Evolutionary conservation across 1,284 basidiomycete species (phyloP), one percentile per base, ranked within the genome.

Genomic region (Trichosporon coremiiforme): DNA sequence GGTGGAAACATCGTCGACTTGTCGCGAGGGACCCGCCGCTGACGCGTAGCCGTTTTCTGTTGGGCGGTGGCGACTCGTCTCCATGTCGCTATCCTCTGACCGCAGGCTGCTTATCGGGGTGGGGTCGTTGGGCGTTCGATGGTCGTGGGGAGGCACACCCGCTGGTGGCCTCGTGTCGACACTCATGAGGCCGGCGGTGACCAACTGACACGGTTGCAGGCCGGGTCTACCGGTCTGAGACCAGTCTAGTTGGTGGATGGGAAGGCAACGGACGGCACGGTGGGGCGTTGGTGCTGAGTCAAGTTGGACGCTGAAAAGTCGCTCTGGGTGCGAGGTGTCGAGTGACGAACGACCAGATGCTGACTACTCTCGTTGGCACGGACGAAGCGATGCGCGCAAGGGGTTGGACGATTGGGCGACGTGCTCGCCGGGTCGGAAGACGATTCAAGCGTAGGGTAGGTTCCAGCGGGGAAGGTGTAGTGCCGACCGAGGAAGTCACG

Each of bases 121-220:
- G 57, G 57, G 31, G 29, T 62, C 57, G 29, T 60, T 31, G 1
- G 55, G 55, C 4, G 55, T 13, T 31, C 55, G 55, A 17, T 60
- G 55, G 55, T 60, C 55, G 5, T 33, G 57, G 8, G 31, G 8
- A n/a, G 57, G 57, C 57, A 62, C 57, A 35, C 57, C 57, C 35
- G 57, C 29, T n/a, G 57, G 29, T 35, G 57, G 57, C 29, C 57
- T 12, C 8, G 57, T 62, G 57, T 62, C 57, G 57, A 62, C 57
- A 13, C 57, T 62, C 57, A 62, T 62, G 57, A 29, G 29, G n/a
- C 29, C 29, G 31, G 13, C 29, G 31, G 17, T 62, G 57, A 33
- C 57, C 57, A 62, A 62, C 57, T 62, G 57, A 35, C 31, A 33
- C 25, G 57, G 57, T 62, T 62, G 57, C 57, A 62, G 57, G 57